Percentiles rank a stretch among this genome's conserved stretches.
phyloP scores from a whole-genome alignment of 2,329 filamentous ascomycete genomes.

The Beauveria sp. region DNA sequence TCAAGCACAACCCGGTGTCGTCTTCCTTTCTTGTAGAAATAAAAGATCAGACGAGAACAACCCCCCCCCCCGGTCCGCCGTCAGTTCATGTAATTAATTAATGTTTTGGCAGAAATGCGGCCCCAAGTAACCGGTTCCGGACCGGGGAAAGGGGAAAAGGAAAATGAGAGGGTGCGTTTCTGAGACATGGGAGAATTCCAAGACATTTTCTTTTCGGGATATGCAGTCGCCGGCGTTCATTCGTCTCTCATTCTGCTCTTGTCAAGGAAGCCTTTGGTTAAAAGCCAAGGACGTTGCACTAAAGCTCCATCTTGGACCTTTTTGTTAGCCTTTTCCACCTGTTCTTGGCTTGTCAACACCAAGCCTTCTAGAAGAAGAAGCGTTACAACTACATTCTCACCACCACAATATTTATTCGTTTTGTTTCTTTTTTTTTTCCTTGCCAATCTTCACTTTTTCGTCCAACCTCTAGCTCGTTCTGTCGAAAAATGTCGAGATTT shows the following conservation, averaged over 20 bases:
- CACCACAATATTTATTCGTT: too few relatives aligned
- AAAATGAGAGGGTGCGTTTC: neutral
- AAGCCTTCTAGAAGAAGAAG: too few relatives aligned
- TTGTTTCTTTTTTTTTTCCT: neutral
- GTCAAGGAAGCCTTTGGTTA: neutral
- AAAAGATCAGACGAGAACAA: too few relatives aligned
- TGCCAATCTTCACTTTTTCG: neutral
- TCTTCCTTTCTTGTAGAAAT: too few relatives aligned
- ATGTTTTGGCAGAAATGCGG: too few relatives aligned
- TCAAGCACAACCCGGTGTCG: too few relatives aligned
- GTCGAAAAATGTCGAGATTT: neutral
- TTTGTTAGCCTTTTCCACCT: neutral
- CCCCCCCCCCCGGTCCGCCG: too few relatives aligned
- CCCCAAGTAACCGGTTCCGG: neutral
- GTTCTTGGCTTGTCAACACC: neutral
- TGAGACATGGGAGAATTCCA: conserved; percentile 2
- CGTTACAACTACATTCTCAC: too few relatives aligned
- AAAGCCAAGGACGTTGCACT: neutral
- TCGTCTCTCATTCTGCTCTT: neutral
- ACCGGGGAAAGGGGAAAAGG: neutral
- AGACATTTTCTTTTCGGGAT: neutral
- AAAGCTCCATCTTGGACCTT: neutral
- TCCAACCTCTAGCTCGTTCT: neutral
- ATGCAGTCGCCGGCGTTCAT: neutral
- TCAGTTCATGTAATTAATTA: too few relatives aligned